phyloP scores from a whole-genome alignment of 345 rosid genomes.

The Adansonia digitata region DNA sequence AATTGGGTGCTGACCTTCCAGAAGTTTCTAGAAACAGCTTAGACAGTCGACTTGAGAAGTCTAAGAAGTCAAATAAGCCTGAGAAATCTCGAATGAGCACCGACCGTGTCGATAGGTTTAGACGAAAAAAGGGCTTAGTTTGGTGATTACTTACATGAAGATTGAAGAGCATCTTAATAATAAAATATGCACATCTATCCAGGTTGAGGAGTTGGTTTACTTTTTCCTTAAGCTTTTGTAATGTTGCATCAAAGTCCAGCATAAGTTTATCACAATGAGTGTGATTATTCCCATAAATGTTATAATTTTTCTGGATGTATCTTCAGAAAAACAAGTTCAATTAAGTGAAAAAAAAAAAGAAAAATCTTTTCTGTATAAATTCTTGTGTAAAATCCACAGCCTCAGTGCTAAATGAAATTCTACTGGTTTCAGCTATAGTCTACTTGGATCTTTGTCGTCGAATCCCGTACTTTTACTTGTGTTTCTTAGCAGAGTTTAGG shows the following conservation, averaged over 20 bases:
- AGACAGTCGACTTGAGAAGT: slow-evolving; percentile 89
- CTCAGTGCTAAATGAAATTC: background rate
- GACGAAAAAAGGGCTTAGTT: slow-evolving; percentile 60
- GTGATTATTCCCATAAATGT: slow-evolving; percentile 23
- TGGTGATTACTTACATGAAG: slow-evolving; percentile 56
- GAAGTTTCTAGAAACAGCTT: slow-evolving; percentile 91
- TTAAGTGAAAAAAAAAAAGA: slow-evolving; percentile 20
- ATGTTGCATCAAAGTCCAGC: slow-evolving; percentile 15
- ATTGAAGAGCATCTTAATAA: slow-evolving; percentile 27
- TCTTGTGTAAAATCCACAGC: slow-evolving; percentile 23
- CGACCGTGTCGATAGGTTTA: slow-evolving; percentile 75
- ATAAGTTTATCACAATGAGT: slow-evolving; percentile 20
- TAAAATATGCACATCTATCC: slow-evolving; percentile 18
- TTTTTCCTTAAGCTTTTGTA: slow-evolving; percentile 10
- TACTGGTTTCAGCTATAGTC: background rate
- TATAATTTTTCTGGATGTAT: slow-evolving; percentile 31
- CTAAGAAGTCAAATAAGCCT: slow-evolving; percentile 75
- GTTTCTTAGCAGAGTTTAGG: background rate
- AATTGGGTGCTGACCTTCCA: slow-evolving; percentile 61
- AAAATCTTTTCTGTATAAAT: background rate
- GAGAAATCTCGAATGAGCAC: slow-evolving; percentile 95
- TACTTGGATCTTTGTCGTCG: background rate
- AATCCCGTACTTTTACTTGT: too few species aligned
- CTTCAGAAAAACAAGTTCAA: slow-evolving; percentile 10
- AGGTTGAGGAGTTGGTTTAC: slow-evolving; percentile 18